Conservation (phyloP, 306 rosid genomes). For the Ormosia emarginata region DNA sequence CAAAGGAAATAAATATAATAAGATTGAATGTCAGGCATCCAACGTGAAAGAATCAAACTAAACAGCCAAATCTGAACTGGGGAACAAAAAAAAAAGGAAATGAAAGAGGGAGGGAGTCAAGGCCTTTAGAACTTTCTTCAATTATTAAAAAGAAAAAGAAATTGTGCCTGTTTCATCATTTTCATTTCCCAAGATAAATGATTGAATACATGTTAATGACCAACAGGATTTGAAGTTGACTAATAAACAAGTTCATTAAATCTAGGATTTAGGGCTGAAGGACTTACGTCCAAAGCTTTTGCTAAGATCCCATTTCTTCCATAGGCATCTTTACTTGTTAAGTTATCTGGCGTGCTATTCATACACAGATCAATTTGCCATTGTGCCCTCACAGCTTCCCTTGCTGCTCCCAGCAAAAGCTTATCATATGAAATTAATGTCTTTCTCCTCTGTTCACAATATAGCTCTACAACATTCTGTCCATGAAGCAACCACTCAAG, state of each 20-base stretch:
- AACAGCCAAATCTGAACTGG: neutral
- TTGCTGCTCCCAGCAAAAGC: conserved; percentile 77
- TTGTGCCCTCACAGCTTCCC: conserved; percentile 70
- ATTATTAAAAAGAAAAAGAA: neutral
- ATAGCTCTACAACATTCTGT: conserved; percentile 54
- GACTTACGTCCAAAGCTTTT: conserved; percentile 54
- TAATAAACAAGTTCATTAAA: neutral
- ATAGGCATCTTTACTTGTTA: conserved; percentile 45
- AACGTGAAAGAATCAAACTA: neutral
- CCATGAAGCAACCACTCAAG: conserved; percentile 87
- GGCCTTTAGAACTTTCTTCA: neutral
- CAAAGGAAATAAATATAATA: neutral
- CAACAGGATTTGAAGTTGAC: conserved; percentile 2
- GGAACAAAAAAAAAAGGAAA: neutral
- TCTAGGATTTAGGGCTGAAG: conserved; percentile 6
- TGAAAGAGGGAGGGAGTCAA: neutral
- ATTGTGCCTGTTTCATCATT: neutral
- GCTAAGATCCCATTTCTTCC: conserved; percentile 55
- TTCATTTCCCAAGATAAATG: conserved; percentile 12
- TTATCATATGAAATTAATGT: conserved; percentile 72
- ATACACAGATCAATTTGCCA: conserved; percentile 56
- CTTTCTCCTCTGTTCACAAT: conserved; percentile 54
- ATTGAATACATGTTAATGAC: neutral
- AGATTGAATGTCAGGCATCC: conserved; percentile 6
- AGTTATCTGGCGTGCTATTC: conserved; percentile 38